Evolutionary conservation across 2,329 filamentous ascomycete genomes (phyloP).

Genomic region (Penicillium sp.): DNA sequence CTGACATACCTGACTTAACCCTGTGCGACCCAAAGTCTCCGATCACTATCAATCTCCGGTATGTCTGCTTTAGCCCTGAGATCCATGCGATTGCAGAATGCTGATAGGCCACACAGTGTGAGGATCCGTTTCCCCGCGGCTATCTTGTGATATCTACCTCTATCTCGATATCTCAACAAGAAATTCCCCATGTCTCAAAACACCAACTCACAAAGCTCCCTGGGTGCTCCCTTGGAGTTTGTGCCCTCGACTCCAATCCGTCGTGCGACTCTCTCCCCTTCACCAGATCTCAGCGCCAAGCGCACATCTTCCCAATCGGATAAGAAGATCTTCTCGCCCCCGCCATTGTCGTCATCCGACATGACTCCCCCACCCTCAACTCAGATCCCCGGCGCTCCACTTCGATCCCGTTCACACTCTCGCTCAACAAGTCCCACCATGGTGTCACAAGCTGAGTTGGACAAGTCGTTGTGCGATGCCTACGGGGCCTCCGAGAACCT

Average conservation of each 20-base stretch:
- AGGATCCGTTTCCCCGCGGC: conserved; percentile 21
- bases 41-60: conserved; percentile 21
- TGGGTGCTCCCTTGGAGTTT: conserved; percentile 43
- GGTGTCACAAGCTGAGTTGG: conserved; percentile 52
- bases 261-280: conserved; percentile 37
- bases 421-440: conserved; percentile 33
- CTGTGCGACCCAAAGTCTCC: conserved; percentile 3
- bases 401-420: conserved; percentile 45
- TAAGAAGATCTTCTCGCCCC: conserved; percentile 44
- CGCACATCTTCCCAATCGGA: conserved; percentile 37
- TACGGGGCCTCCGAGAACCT: conserved; percentile 48
- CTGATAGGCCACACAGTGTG: conserved; percentile 21
- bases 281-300: conserved; percentile 37
- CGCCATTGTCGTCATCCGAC: conserved; percentile 49
- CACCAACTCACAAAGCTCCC: conserved; percentile 35
- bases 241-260: conserved; percentile 38
- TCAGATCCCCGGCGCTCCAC: conserved; percentile 52
- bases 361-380: conserved; percentile 67
- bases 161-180: not conserved
- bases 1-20: conserved; percentile 1
- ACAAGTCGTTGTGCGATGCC: conserved; percentile 44
- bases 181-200: conserved; percentile 36
- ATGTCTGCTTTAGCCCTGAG: conserved; percentile 23
- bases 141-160: conserved; percentile 14
- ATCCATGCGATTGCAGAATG: conserved; percentile 8